phyloP scores from a whole-genome alignment of 306 rosid genomes.

The Hippophae rhamnoides region DNA sequence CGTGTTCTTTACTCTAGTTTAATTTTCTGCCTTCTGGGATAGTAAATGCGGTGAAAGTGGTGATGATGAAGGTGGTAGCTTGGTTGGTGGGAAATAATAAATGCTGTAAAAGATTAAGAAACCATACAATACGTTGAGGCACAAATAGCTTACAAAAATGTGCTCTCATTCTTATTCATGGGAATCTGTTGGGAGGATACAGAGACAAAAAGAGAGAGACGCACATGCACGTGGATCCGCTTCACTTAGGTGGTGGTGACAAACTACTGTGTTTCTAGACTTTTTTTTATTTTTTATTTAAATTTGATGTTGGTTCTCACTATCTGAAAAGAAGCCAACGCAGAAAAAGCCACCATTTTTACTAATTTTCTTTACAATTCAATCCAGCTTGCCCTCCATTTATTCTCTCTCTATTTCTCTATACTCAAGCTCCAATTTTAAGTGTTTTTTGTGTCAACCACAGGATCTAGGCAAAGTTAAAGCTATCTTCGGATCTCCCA shows the following conservation, averaged over 20 bases:
- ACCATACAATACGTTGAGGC: slow-evolving; percentile 35
- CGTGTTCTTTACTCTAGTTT: slow-evolving; percentile 7
- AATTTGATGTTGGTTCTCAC: slow-evolving; percentile 30
- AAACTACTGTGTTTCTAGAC: slow-evolving; percentile 27
- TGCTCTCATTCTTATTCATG: background rate
- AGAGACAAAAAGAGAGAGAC: slow-evolving; percentile 2
- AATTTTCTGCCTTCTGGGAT: too few relatives aligned
- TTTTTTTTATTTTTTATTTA: slow-evolving; percentile 29
- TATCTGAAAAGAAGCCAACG: slow-evolving; percentile 40
- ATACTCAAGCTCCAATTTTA: slow-evolving; percentile 25
- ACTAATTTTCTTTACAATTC: slow-evolving; percentile 26
- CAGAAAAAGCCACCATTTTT: slow-evolving; percentile 28
- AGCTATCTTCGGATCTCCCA: slow-evolving; percentile 28
- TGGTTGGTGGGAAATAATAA: slow-evolving; percentile 72
- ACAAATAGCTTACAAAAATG: slow-evolving; percentile 8
- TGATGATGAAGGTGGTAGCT: slow-evolving; percentile 21
- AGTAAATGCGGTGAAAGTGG: background rate
- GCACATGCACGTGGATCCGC: slow-evolving; percentile 70
- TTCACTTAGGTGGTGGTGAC: slow-evolving; percentile 40
- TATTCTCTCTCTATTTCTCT: background rate
- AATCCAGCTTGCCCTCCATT: slow-evolving; percentile 32
- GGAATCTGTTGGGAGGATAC: slow-evolving; percentile 3
- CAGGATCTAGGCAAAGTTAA: slow-evolving; percentile 7
- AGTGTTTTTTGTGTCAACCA: slow-evolving; percentile 14
- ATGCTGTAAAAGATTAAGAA: slow-evolving; percentile 38